Conservation (phyloP, 2,329 filamentous ascomycete species). For the Coniella vitis region DNA sequence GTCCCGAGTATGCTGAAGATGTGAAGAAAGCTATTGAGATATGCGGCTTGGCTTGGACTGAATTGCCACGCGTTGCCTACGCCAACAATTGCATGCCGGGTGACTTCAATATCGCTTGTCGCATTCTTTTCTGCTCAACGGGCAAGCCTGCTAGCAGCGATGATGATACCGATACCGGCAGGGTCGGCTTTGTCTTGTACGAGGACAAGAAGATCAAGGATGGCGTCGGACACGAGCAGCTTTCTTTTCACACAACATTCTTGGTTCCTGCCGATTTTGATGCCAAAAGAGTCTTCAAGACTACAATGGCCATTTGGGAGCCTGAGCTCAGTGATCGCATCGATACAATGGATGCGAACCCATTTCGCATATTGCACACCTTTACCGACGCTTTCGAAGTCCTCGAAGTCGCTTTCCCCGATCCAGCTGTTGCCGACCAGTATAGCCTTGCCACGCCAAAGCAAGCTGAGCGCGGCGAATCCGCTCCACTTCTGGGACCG, state of each 20-base stretch:
- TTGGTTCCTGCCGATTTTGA: slow-evolving; percentile 33
- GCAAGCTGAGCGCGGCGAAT: slow-evolving; percentile 27
- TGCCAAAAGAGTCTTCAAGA: slow-evolving; percentile 35
- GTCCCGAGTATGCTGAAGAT: slow-evolving; percentile 67
- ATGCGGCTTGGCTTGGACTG: slow-evolving; percentile 59
- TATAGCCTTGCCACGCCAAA: slow-evolving; percentile 37
- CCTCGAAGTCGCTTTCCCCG: slow-evolving; percentile 52
- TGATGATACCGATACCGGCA: no score
- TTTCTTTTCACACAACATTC: slow-evolving; percentile 19
- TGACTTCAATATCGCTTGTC: slow-evolving; percentile 71
- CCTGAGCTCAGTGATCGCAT: slow-evolving; percentile 21
- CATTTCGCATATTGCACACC: slow-evolving; percentile 31
- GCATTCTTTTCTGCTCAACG: slow-evolving; percentile 52
- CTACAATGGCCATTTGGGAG: slow-evolving; percentile 35
- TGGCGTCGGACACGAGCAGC: slow-evolving; percentile 16
- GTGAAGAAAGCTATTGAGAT: slow-evolving; percentile 58
- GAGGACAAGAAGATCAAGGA: slow-evolving; percentile 21
- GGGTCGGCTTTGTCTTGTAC: not conserved
- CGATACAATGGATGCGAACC: slow-evolving; percentile 23
- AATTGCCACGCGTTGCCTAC: slow-evolving; percentile 55
- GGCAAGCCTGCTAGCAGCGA: not conserved
- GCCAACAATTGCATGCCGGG: slow-evolving; percentile 58
- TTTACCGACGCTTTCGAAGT: slow-evolving; percentile 43
- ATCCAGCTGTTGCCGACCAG: slow-evolving; percentile 32
- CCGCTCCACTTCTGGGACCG: slow-evolving; percentile 28